Base-by-base conservation (phyloP, 164 flowering plant species). In the Magnolia sinica region DNA sequence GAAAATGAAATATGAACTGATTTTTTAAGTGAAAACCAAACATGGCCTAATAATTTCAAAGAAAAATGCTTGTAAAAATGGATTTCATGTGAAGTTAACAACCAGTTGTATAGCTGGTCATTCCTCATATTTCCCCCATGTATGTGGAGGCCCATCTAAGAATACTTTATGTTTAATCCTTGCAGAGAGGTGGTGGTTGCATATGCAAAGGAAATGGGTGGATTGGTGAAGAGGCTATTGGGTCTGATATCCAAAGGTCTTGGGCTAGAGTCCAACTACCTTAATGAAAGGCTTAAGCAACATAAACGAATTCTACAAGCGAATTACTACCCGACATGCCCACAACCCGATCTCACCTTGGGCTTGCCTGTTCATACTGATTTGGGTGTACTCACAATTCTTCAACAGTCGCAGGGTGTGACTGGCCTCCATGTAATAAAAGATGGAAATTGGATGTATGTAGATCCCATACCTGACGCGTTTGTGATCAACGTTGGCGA, bases 181-280 rank as follows among this genome's bases (percentile, higher is more conserved):
- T 37, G 45, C 45, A 59, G 37, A 10, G 82, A 79, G 3, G 70
- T 78, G 27, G 8, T 69, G 13, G n/a, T 74, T 4, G 78, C 83
- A 71, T 83, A 82, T 65, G 65, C 81, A 4, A 79, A 82, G 52
- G 71, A 84, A 37, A 77, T 84, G 8, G 71, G 0, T 45, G 63
- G 49, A 20, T 19, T 86, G 73, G 85, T 83, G 16, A 4, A 31
- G 0, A 73, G 67, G 4, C 63, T 85, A 45, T 77, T 80, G 13
- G 86, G 76, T 61, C 50, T 84, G 22, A 61, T 86, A 50, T 82
- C 88, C 0, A 85, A 86, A 55, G 84, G 81, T 1, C 81, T 86
- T 14, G 84, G 85, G 14, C 84, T 84, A 22, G 51, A 72, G 13
- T 75, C 77, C 1, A 52, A 75, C 29, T 77, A 77, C 68, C 83